Evolutionary conservation across 2,329 filamentous ascomycete species (phyloP).

Genomic region (Lachnellula hyalina): DNA sequence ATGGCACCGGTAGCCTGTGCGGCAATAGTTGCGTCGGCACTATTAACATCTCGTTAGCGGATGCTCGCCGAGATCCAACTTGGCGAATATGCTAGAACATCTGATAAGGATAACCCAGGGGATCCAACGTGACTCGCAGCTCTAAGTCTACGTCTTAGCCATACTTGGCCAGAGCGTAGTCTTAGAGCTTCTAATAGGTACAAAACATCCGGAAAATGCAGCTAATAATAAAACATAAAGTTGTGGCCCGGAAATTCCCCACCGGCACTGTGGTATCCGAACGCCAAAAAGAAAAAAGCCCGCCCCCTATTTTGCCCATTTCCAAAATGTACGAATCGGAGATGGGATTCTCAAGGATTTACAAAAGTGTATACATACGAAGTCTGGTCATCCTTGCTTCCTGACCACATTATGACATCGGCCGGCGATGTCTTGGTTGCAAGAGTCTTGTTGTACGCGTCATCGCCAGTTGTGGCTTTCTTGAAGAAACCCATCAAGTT

Average conservation of each 20-base stretch:
- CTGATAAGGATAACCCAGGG: slow-evolving; percentile 6
- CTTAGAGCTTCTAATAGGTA: slow-evolving; percentile 23
- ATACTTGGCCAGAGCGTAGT: slow-evolving; percentile 21
- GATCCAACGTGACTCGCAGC: slow-evolving; percentile 31
- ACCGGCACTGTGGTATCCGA: slow-evolving; percentile 16
- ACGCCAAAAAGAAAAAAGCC: slow-evolving; percentile 38
- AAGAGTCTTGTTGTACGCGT: slow-evolving; percentile 71
- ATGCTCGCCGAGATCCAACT: background rate
- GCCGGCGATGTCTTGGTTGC: slow-evolving; percentile 89
- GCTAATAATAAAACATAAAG: slow-evolving; percentile 6
- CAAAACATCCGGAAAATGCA: slow-evolving; percentile 10
- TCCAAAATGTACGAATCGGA: slow-evolving; percentile 52
- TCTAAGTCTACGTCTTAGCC: slow-evolving; percentile 26
- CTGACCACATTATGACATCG: slow-evolving; percentile 96
- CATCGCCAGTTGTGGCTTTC: slow-evolving; percentile 72
- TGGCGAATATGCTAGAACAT: background rate
- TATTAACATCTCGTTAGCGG: slow-evolving; percentile 35
- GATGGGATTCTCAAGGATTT: slow-evolving; percentile 58
- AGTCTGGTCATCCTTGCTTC: slow-evolving; percentile 91
- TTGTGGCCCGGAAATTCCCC: slow-evolving; percentile 15
- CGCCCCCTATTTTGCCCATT: slow-evolving; percentile 51
- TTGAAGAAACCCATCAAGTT: slow-evolving; percentile 80
- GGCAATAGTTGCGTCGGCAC: slow-evolving; percentile 81
- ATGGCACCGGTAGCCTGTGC: slow-evolving; percentile 91
- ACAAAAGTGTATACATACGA: slow-evolving; percentile 55